Base-by-base conservation (phyloP, 352 stramenopile species). In the Lagenidium giganteum region DNA sequence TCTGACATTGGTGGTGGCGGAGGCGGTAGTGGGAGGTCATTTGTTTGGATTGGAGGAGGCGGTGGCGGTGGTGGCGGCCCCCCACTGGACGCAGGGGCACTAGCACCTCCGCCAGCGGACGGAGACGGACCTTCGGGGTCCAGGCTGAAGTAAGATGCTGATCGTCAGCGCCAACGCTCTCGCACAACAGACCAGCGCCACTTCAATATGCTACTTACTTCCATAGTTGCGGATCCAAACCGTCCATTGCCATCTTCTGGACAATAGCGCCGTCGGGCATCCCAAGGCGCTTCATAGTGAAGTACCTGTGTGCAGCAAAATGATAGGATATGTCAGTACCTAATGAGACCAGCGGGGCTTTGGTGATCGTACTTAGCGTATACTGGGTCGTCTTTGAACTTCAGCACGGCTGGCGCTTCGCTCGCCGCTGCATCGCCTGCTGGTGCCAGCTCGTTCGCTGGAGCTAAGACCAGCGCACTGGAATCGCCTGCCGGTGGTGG, bases 191-290 rank as follows among this genome's bases (percentile, higher is more conserved):
- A 24, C 28, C 5, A 45, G 20, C 21, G n/a, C 6, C 26, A 14
- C 20, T 20, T 3, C 5, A 40, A 21, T 24, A 8, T 14, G 2
- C 12, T 1, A 26, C 42, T 22, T 42, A 82, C 71, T 36, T 65
- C 13, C 85, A 50, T 45, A 93, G 69, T 25, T 42, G 64, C 3
- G 76, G 32, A 42, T 89, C 67, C 47, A 93, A 65, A 28, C 73
- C 81, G 33, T 90, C 81, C 59, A 93, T 83, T 51, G 79, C 31
- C 32, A 93, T 70, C 40, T 93, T 93, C 18, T 93, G 77, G 32
- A 74, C 56, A 30, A 93, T 89, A 16, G 84, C 74, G 9, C 66
- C 69, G 6, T 85, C 70, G 6, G 81, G 77, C 41, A 90, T 83
- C 2, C 78, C 75, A 32, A 93, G 47, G 24, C 76, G 56, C 17